Percentiles rank a stretch among this genome's conserved stretches.
These are phyloP conservation scores for Amylostereum areolatum DNA, from an alignment of 1,284 basidiomycete genomes.

Conservation along the genomic window DNA sequence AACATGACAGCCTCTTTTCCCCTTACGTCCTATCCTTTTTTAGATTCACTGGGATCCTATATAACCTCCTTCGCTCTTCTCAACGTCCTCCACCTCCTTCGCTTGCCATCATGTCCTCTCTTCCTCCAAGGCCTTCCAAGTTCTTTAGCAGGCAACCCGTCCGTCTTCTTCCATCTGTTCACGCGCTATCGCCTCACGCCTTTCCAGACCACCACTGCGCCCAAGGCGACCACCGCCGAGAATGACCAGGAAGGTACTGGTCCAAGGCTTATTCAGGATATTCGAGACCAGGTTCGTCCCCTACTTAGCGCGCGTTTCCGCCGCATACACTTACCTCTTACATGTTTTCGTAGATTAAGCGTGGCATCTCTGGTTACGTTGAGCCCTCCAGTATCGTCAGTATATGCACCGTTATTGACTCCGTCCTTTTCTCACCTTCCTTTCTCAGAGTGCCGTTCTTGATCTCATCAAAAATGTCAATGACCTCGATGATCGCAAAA, in stretches of 20 bases:
- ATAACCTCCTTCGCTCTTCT: no score
- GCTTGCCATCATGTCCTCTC: no score
- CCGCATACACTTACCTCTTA: not conserved
- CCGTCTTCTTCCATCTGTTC: no score
- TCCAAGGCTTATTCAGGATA: not conserved
- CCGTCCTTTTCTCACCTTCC: not conserved
- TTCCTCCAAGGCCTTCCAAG: no score
- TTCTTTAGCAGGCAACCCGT: no score
- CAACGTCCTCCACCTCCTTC: no score
- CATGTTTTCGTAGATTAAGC: not conserved
- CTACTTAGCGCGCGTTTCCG: not conserved
- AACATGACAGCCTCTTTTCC: no score
- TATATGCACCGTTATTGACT: not conserved
- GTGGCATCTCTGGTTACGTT: not conserved
- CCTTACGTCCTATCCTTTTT: no score
- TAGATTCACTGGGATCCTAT: no score
- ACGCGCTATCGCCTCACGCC: not conserved
- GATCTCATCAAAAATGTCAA: constrained; percentile 54
- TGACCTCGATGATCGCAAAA: constrained; percentile 64
- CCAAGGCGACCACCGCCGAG: not conserved
- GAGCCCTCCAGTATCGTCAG: not conserved
- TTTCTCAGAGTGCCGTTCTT: constrained; percentile 40
- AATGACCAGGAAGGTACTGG: not conserved
- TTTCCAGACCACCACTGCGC: not conserved
- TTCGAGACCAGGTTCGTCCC: not conserved